Percentiles rank a stretch among this genome's conserved stretches.
These are phyloP conservation scores for Plasmodium coatneyi DNA, from an alignment of 169 alveolate genomes.

Conservation along the genomic window DNA sequence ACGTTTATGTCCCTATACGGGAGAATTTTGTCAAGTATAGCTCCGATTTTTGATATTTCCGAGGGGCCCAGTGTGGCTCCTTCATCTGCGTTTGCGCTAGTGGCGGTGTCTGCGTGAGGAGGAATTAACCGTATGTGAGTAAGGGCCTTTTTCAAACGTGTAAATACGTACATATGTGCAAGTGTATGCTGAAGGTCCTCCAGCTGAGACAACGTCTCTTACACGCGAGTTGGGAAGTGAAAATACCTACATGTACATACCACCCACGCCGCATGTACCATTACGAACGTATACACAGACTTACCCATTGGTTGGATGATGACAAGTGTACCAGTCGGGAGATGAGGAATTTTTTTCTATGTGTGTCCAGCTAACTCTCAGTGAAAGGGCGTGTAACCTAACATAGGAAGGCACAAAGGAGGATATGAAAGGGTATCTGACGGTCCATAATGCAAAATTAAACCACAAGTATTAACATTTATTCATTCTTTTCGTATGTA, in stretches of 20 bases:
- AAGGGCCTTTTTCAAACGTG: not conserved
- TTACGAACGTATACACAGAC: not conserved
- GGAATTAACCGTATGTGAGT: not conserved
- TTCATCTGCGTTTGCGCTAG: not conserved
- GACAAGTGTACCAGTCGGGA: not conserved
- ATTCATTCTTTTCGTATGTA: not conserved
- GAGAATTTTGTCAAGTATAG: slow-evolving; percentile 53
- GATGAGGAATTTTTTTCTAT: not conserved
- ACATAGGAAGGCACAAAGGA: not conserved
- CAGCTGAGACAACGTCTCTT: not conserved
- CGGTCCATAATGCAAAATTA: not conserved
- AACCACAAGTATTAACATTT: not conserved
- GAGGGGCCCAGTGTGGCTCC: not conserved
- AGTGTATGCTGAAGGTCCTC: not conserved
- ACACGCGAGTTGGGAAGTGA: not conserved
- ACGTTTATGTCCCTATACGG: slow-evolving; percentile 53
- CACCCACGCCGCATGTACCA: not conserved
- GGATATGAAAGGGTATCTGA: not conserved
- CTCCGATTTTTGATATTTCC: slow-evolving; percentile 44
- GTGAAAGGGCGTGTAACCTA: not conserved
- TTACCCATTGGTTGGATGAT: not conserved
- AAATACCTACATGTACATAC: not conserved
- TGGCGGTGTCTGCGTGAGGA: not conserved
- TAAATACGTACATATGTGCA: not conserved
- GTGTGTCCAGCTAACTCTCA: not conserved